Conservation (phyloP, 192 early-diverging fungal genomes). For the Chytriomyces confervae region DNA sequence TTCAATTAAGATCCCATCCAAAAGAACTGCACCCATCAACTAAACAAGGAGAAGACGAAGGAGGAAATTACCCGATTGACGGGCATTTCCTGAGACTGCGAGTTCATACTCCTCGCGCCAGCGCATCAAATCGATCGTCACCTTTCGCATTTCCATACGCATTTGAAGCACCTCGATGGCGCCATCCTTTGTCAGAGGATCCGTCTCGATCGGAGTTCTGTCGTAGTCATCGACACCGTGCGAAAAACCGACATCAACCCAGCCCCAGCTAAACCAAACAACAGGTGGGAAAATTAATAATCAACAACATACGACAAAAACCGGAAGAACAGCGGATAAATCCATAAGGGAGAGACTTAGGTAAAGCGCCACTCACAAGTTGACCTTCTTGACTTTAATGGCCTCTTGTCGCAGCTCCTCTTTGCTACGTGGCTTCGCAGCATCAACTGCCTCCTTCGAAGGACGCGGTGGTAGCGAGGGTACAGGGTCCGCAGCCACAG, state of each 20-base stretch:
- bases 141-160: conserved; percentile 32
- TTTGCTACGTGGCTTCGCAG: neutral
- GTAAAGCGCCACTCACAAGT: conserved; percentile 14
- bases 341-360: neutral
- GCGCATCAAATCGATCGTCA: conserved; percentile 18
- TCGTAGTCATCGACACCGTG: conserved; percentile 35
- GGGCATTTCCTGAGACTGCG: neutral
- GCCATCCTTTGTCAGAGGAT: conserved; percentile 32
- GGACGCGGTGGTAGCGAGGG: conserved; percentile 4
- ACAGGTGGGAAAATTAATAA: neutral
- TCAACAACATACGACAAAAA: too few species aligned
- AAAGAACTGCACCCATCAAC: too few species aligned
- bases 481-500: too few species aligned
- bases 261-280: conserved; percentile 17
- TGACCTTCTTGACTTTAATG: conserved; percentile 28
- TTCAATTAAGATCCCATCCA: too few species aligned
- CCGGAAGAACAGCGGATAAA: neutral
- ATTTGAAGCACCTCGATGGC: conserved; percentile 34
- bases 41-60: too few species aligned
- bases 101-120: conserved; percentile 37
- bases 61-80: neutral
- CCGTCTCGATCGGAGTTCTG: conserved; percentile 33
- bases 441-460: neutral
- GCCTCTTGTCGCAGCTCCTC: neutral
- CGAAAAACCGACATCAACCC: conserved; percentile 39